Conservation (phyloP, 805 yeast species). For the Saccharomyces eubayanus region DNA sequence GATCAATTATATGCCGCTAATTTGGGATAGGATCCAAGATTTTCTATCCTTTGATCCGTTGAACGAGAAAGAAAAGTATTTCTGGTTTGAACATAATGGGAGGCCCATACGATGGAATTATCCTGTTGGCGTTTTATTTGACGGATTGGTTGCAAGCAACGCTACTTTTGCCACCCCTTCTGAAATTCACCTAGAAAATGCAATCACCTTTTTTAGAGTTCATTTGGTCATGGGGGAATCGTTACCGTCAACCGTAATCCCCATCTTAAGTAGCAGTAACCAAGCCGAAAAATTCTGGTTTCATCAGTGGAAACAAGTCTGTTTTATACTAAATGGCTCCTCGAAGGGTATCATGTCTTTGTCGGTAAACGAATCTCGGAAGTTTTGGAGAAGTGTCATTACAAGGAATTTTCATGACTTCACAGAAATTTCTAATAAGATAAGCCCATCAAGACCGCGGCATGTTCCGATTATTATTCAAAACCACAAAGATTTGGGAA, state of each 20-base stretch:
- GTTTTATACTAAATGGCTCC: slow-evolving; percentile 67
- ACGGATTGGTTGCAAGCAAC: slow-evolving; percentile 26
- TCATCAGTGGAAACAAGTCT: slow-evolving; percentile 76
- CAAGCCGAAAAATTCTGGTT: slow-evolving; percentile 45
- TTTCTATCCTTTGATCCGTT: slow-evolving; percentile 25
- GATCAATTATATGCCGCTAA: slow-evolving; percentile 34
- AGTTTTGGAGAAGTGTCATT: slow-evolving; percentile 48
- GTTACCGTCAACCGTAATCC: slow-evolving; percentile 41
- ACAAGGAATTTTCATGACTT: slow-evolving; percentile 16
- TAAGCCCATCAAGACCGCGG: slow-evolving; percentile 11
- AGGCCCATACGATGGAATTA: slow-evolving; percentile 68
- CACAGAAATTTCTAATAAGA: slow-evolving; percentile 17
- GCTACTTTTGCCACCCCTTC: background rate
- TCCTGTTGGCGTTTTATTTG: slow-evolving; percentile 66
- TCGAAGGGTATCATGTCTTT: slow-evolving; percentile 74
- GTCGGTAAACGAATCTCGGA: slow-evolving; percentile 50
- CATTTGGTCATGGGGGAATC: slow-evolving; percentile 33
- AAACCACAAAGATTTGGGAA: background rate
- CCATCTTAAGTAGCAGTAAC: slow-evolving; percentile 31
- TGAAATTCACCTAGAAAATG: slow-evolving; percentile 4
- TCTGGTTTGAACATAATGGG: slow-evolving; percentile 64
- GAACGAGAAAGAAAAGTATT: slow-evolving; percentile 15
- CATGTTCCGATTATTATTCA: slow-evolving; percentile 13
- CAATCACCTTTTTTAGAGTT: slow-evolving; percentile 40
- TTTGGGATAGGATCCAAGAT: slow-evolving; percentile 35